These are phyloP conservation scores for Thelonectria blattea DNA, from an alignment of 2,329 filamentous ascomycete genomes.

Conservation along the genomic window DNA sequence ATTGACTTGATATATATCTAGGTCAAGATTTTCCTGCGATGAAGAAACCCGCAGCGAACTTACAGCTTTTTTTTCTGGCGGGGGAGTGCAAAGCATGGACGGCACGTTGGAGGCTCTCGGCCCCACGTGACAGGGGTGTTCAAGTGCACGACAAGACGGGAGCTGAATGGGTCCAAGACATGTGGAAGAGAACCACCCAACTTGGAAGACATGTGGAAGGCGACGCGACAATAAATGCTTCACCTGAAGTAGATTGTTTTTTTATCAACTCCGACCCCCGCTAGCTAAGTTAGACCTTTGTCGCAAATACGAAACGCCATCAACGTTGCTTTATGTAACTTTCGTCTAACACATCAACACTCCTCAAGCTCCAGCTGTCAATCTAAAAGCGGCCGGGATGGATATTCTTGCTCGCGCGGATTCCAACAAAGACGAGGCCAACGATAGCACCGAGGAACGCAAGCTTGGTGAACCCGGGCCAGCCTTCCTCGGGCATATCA, in stretches of 20 bases:
- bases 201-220: not conserved
- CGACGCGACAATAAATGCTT: not conserved
- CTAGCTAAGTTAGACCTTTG: too few relatives aligned
- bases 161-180: not conserved
- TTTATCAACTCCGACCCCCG: not conserved
- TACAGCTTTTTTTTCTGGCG: conserved; percentile 42
- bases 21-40: conserved; percentile 5
- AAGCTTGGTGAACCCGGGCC: conserved; percentile 33
- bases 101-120: conserved; percentile 9
- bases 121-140: conserved; percentile 42
- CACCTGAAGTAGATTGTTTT: not conserved
- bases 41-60: conserved; percentile 22
- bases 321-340: conserved; percentile 3
- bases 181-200: too few relatives aligned
- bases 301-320: not conserved
- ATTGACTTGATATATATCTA: not conserved
- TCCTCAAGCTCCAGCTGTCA: not conserved
- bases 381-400: conserved; percentile 17
- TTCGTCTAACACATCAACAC: not conserved
- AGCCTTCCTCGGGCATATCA: conserved; percentile 27
- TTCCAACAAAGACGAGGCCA: conserved; percentile 29
- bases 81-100: conserved; percentile 18
- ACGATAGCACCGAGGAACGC: conserved; percentile 31
- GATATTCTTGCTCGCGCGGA: conserved; percentile 27
- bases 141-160: not conserved